phyloP scores from a whole-genome alignment of 441 rosid genomes.

The Populus hybrid region DNA sequence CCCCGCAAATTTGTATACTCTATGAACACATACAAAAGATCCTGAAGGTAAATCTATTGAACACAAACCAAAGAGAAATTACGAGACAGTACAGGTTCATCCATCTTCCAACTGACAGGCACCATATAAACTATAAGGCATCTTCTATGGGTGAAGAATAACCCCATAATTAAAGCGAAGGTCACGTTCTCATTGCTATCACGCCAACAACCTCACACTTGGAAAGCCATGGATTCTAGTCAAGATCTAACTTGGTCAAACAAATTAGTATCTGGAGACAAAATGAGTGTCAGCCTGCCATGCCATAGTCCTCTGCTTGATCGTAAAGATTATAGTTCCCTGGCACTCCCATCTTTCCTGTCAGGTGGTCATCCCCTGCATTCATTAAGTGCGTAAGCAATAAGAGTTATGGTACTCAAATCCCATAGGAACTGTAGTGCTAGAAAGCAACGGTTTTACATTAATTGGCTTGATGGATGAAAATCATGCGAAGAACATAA shows the following conservation, averaged over 20 bases:
- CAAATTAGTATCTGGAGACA: constrained; percentile 8
- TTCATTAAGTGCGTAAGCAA: constrained; percentile 11
- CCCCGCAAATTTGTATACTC: background rate
- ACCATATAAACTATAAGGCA: constrained; percentile 8
- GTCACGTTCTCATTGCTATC: background rate
- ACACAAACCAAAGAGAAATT: constrained; percentile 10
- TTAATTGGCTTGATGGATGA: background rate
- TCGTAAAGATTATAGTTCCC: constrained; percentile 67
- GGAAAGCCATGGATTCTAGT: constrained; percentile 7
- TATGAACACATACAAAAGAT: background rate
- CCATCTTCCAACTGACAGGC: constrained; percentile 11
- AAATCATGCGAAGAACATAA: background rate
- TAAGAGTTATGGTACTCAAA: background rate
- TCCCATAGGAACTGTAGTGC: background rate
- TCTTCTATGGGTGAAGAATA: background rate
- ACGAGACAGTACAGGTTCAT: background rate
- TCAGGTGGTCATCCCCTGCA: constrained; percentile 73
- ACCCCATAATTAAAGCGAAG: background rate
- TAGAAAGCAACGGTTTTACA: background rate
- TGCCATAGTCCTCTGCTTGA: constrained; percentile 67
- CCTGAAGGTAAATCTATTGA: background rate
- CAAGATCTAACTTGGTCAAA: constrained; percentile 8
- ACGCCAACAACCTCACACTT: constrained; percentile 16
- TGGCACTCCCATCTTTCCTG: constrained; percentile 70
- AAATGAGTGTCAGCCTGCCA: constrained; percentile 48